phyloP scores from a whole-genome alignment of 108 stramenopile species.

The Phaeodactylum tricornutum region DNA sequence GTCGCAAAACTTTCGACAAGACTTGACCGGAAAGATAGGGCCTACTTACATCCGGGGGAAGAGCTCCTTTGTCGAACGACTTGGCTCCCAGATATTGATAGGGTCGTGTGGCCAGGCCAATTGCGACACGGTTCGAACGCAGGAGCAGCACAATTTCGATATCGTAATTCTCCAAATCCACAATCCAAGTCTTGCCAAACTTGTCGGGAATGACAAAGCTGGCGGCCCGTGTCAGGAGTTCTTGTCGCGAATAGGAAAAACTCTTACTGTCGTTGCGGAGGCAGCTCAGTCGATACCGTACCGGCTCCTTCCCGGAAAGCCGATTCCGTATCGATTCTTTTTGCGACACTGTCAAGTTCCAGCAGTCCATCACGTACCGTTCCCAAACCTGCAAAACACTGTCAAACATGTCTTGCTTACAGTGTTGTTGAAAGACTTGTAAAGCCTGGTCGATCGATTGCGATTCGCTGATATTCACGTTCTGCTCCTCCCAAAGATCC shows the following conservation, averaged over 20 bases:
- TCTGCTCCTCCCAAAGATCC: neutral
- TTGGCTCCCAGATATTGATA: conserved; percentile 41
- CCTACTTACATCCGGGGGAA: conserved; percentile 41
- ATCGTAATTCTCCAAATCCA: conserved; percentile 49
- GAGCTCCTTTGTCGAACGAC: conserved; percentile 19
- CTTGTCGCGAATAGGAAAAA: conserved; percentile 24
- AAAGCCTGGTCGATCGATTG: neutral
- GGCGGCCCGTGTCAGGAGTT: conserved; percentile 12
- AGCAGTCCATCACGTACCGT: neutral
- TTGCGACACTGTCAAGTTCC: neutral
- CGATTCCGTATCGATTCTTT: neutral
- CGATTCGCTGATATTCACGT: neutral
- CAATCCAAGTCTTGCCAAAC: conserved; percentile 18
- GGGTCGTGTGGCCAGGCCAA: conserved; percentile 35
- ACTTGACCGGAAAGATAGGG: conserved; percentile 25
- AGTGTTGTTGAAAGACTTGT: neutral
- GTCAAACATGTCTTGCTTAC: neutral
- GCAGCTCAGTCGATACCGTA: conserved; percentile 23
- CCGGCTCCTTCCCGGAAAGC: neutral
- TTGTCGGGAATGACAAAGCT: conserved; percentile 17
- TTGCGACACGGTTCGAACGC: conserved; percentile 15
- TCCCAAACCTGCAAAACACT: neutral
- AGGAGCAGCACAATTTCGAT: conserved; percentile 37
- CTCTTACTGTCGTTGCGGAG: conserved; percentile 17
- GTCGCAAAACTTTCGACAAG: conserved; percentile 20